These are phyloP conservation scores for Cladorrhinum sp. DNA, from an alignment of 2,329 filamentous ascomycete genomes.

Conservation along the genomic window DNA sequence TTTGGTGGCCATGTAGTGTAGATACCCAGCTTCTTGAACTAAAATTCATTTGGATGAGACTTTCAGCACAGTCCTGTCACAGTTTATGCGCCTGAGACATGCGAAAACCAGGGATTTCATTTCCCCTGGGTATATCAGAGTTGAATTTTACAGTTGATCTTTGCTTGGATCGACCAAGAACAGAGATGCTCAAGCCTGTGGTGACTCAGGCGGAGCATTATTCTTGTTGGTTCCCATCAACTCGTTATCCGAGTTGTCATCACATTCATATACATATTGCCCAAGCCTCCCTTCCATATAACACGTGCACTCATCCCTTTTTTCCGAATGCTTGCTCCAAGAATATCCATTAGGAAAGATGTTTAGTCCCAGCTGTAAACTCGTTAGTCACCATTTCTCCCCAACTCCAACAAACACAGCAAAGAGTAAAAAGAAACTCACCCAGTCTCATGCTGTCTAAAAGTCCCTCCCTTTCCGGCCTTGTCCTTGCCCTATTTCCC, in stretches of 20 bases:
- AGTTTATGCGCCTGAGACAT: background rate
- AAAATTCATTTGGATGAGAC: too few species aligned
- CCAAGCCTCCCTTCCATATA: background rate
- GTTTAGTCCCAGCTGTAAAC: background rate
- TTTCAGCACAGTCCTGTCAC: background rate
- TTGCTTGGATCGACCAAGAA: background rate
- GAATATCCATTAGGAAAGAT: background rate
- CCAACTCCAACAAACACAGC: background rate
- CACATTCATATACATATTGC: background rate
- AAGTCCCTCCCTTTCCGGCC: slow-evolving; percentile 62
- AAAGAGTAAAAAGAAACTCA: slow-evolving; percentile 43
- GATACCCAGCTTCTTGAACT: too few species aligned
- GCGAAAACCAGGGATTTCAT: background rate
- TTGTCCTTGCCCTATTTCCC: slow-evolving; percentile 64
- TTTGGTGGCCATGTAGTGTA: too few species aligned
- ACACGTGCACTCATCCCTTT: background rate
- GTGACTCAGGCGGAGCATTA: background rate
- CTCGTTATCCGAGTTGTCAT: background rate
- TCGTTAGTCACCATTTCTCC: background rate
- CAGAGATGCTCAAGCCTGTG: too few species aligned
- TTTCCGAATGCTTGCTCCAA: background rate
- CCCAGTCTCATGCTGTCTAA: slow-evolving; percentile 77
- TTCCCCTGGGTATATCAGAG: background rate
- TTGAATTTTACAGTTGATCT: background rate
- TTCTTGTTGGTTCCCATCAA: background rate